Evolutionary conservation across 495 filamentous ascomycete genomes (phyloP).

Genomic region (Neurospora intermedia): DNA sequence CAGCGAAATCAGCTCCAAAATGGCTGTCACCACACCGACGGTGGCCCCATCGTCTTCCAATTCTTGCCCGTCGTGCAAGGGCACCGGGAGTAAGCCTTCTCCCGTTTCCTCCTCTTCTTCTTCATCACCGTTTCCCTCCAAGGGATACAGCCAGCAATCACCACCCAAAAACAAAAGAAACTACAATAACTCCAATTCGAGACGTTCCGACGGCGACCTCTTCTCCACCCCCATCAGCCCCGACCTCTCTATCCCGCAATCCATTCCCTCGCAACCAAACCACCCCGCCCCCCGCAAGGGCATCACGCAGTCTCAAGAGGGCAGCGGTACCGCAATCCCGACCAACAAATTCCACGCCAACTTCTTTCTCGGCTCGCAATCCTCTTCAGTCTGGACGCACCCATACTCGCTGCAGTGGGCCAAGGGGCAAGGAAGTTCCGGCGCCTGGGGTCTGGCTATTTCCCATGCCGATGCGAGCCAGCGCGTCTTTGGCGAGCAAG

Average conservation of each 20-base stretch:
- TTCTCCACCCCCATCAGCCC: slow-evolving; percentile 50
- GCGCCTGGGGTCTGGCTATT: slow-evolving; percentile 68
- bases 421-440: slow-evolving; percentile 51
- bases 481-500: slow-evolving; percentile 46
- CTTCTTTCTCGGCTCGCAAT: slow-evolving; percentile 70
- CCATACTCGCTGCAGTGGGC: slow-evolving; percentile 78
- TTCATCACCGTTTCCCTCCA: neutral
- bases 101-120: neutral
- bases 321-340: slow-evolving; percentile 41
- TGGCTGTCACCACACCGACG: neutral
- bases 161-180: neutral
- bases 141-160: neutral
- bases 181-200: neutral
- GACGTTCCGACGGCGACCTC: slow-evolving; percentile 24
- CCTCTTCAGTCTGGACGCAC: slow-evolving; percentile 62
- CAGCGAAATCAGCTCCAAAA: neutral
- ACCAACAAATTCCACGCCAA: slow-evolving; percentile 95
- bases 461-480: slow-evolving; percentile 59
- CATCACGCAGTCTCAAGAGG: slow-evolving; percentile 24
- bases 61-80: neutral
- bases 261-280: slow-evolving; percentile 33
- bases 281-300: slow-evolving; percentile 32
- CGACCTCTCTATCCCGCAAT: slow-evolving; percentile 42
- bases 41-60: neutral
- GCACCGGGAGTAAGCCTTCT: neutral